phyloP scores from a whole-genome alignment of 2,329 filamentous ascomycete species.

The Aspergillus floridensis region DNA sequence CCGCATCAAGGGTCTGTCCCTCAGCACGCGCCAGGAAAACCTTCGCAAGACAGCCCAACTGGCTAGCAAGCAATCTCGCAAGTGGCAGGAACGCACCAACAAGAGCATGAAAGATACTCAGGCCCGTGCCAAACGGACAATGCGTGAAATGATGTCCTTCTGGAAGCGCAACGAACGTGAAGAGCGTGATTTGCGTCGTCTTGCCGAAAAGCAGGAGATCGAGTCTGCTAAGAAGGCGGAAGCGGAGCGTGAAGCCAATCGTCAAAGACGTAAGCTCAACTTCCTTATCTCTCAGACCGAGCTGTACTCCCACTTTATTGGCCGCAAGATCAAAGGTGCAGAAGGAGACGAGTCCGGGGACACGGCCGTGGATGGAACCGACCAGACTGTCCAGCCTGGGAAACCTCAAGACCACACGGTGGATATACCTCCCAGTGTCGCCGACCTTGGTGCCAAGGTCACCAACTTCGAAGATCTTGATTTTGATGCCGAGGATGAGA shows the following conservation, averaged over 20 bases:
- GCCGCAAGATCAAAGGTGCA: slow-evolving; percentile 97
- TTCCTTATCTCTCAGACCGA: slow-evolving; percentile 99
- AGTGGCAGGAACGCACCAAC: slow-evolving; percentile 97
- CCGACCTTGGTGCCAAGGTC: slow-evolving; percentile 64
- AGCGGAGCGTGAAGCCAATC: slow-evolving; percentile 93
- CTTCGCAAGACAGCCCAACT: slow-evolving; percentile 95
- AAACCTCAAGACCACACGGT: slow-evolving; percentile 42
- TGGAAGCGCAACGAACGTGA: slow-evolving; percentile 99
- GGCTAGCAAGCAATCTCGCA: slow-evolving; percentile 92
- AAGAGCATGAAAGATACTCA: slow-evolving; percentile 98
- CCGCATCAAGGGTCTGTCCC: slow-evolving; percentile 81
- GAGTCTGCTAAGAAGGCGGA: slow-evolving; percentile 96
- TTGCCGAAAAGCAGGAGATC: slow-evolving; percentile 91
- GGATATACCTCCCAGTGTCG: slow-evolving; percentile 48
- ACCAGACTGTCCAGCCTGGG: slow-evolving; percentile 38
- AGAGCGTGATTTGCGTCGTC: slow-evolving; percentile 88
- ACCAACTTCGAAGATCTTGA: slow-evolving; percentile 93
- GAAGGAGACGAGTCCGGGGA: slow-evolving; percentile 93
- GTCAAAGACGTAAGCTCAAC: slow-evolving; percentile 98
- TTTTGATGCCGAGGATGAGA: slow-evolving; percentile 93
- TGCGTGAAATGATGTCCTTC: slow-evolving; percentile 99
- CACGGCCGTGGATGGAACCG: slow-evolving; percentile 62
- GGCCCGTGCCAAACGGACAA: slow-evolving; percentile 92
- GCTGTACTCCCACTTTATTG: slow-evolving; percentile 98
- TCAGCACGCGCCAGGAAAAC: slow-evolving; percentile 87